Base-by-base conservation (phyloP, 148 eudicot species). In the Cornus florida region DNA sequence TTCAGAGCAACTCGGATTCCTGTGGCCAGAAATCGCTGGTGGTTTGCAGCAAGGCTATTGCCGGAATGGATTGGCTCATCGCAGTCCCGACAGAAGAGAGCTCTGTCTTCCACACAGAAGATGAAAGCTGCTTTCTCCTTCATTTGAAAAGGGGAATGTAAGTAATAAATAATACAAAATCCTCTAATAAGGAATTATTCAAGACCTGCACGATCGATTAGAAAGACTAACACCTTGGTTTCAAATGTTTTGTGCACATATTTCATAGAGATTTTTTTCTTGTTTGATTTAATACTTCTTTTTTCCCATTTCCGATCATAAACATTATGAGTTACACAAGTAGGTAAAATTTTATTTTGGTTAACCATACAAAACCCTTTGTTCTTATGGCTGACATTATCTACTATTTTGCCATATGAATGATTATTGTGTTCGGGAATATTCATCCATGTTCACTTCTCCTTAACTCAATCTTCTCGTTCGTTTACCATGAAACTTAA, bases 61-160 rank as follows among this genome's bases (percentile, higher is more conserved):
- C 89, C 95, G 10, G 88, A 82, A 67, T 96, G 99, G 64, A 96
- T 92, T 1, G 94, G 83, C 87, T 89, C 95, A 43, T 96, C 99
- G 69, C 98, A 96, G 78, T 93, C 95, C 69, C 86, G 93, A 84
- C 99, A 96, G 56, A 92, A 94, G 66, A 93, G 91, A 57, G 99
- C 99, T 83, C 98, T 87, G 83, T 96, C 99, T 82, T 96, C 99
- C 32, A 96, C 98, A 70, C 99, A 96, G 89, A 96, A 96, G 24
- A 96, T 96, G 79, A 96, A 96, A 31, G 99, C 99, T 13, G 99
- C 73, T 74, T 92, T 96, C 78, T 96, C 99, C 98, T 95, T 81
- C 64, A 79, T 28, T 23, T 6, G 71, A 53, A n/a, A 71, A 83
- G 67, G 71, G 43, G 20, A 19, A 73, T 32, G 69, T 62, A 31